Base-by-base conservation (phyloP, 495 filamentous ascomycete species). In the Podospora comata region DNA sequence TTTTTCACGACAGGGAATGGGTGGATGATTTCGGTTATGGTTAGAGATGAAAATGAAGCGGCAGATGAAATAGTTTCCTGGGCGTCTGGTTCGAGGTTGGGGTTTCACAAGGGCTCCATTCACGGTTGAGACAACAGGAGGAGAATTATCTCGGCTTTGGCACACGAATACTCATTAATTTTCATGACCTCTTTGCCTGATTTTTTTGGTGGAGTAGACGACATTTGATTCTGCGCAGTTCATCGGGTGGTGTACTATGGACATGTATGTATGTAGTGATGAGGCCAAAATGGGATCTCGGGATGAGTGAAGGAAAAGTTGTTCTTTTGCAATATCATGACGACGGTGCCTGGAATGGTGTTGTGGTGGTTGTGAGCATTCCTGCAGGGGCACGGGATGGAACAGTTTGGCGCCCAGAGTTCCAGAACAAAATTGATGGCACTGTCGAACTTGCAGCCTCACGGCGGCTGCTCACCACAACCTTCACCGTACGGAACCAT, bases 261-360 rank as follows among this genome's bases (percentile, higher is more conserved):
- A 63, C 11, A 71, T 80, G 73, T 68, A 71, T 80, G 73, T 68
- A 77, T 73, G 75, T 72, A 74, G 77, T 74, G 75, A 77, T 67
- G 73, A 19, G 5, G 18, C 4, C 39, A 48, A 48, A 5, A 48
- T 48, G 32, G 30, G 61, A 5, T 63, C 19, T 63, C 69, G 67
- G 64, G 62, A 34, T 67, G 58, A 71, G 67, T 67, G 72, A 74
- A 77, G 81, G 77, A 73, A 74, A 77, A 82, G 77, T 79, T 75
- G 59, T 70, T 74, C 62, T 67, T 67, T 65, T 63, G 61, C 61
- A 65, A 62, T 32, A 6, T 48, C 9, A 48, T 48, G 39, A 48
- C 15, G 39, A 48, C 2, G 39, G 15, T 48, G 7, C 39, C 15
- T 48, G 56, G 26, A 59, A 59, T 59, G 56, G 18, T 59, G 39